Conservation (phyloP, 257 asterid genomes). For the Fraxinus pennsylvanica region DNA sequence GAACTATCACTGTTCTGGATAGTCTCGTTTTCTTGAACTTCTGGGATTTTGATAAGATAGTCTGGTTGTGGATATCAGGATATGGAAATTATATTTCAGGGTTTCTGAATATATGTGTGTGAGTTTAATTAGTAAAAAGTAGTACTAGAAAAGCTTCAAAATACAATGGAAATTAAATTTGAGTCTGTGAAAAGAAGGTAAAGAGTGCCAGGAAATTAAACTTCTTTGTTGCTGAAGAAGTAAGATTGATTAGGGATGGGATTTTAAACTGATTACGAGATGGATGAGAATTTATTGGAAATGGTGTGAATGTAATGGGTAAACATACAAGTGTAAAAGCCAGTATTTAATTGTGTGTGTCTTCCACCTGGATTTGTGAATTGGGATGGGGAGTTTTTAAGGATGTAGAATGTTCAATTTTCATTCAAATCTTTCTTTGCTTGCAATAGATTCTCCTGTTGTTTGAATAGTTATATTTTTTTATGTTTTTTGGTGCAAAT, state of each 20-base stretch:
- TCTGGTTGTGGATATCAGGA: neutral
- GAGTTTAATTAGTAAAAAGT: neutral
- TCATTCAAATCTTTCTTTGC: conserved; percentile 4
- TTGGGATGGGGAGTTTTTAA: neutral
- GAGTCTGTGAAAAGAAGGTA: neutral
- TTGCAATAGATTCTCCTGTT: neutral
- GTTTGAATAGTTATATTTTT: neutral
- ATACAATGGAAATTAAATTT: neutral
- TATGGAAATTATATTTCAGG: neutral
- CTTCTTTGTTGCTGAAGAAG: neutral
- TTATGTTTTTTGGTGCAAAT: neutral
- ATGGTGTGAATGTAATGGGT: neutral
- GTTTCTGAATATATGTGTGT: neutral
- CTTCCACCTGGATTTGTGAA: neutral
- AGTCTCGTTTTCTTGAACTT: neutral
- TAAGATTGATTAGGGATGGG: conserved; percentile 11
- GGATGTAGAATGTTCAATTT: neutral
- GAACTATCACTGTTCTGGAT: neutral
- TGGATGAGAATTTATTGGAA: conserved; percentile 2
- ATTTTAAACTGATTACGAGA: conserved; percentile 8
- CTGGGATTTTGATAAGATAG: conserved; percentile 20
- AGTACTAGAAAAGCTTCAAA: neutral
- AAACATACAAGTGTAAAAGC: conserved; percentile 12
- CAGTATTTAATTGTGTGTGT: neutral
- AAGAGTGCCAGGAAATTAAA: conserved; percentile 5